phyloP scores from a whole-genome alignment of 345 rosid species.

The Acer saccharum region DNA sequence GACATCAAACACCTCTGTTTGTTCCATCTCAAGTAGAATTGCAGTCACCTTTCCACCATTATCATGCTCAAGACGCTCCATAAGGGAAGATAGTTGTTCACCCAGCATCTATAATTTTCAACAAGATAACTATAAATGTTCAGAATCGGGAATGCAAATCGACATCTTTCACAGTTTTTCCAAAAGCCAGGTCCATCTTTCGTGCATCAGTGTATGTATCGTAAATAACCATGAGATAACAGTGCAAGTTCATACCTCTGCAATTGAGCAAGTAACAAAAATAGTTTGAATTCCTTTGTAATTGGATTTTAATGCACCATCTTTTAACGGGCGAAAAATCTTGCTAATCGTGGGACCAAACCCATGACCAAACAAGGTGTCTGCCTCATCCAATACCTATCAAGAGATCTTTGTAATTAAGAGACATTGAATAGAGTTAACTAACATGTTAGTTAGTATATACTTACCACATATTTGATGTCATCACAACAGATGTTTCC shows the following conservation, averaged over 20 bases:
- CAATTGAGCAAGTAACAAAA: slow-evolving; percentile 17
- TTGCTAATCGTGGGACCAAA: slow-evolving; percentile 22
- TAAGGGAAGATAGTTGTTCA: neutral
- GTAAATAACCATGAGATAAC: neutral
- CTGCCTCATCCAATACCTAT: slow-evolving; percentile 29
- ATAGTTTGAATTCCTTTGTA: slow-evolving; percentile 17
- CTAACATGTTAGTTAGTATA: neutral
- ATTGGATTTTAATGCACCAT: neutral
- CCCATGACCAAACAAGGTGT: slow-evolving; percentile 24
- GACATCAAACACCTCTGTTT: slow-evolving; percentile 18
- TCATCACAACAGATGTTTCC: slow-evolving; percentile 22
- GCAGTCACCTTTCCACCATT: slow-evolving; percentile 34
- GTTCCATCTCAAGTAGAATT: slow-evolving; percentile 31
- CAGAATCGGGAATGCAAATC: neutral
- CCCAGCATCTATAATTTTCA: slow-evolving; percentile 23
- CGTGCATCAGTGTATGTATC: neutral
- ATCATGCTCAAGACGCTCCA: slow-evolving; percentile 26
- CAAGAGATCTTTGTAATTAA: neutral
- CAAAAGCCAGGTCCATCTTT: neutral
- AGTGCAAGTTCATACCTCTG: slow-evolving; percentile 15
- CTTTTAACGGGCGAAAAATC: slow-evolving; percentile 20
- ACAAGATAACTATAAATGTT: neutral
- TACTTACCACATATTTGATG: slow-evolving; percentile 46
- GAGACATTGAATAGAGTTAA: neutral
- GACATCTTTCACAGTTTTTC: neutral